Base-by-base conservation (phyloP, 441 rosid genomes). In the Jatropha podagrica region DNA sequence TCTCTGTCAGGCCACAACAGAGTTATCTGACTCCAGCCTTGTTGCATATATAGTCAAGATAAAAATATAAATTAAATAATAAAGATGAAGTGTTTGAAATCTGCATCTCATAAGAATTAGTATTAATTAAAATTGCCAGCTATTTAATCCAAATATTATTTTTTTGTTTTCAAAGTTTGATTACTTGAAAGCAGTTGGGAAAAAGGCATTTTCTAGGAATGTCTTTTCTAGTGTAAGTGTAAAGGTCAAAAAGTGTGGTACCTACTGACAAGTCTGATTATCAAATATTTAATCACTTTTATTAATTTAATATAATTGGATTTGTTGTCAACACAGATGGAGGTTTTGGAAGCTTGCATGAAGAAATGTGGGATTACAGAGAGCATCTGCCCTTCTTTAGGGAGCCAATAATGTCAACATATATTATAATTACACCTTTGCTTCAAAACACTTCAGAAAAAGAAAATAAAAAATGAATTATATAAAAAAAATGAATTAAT, bases 241-340 rank as follows among this genome's bases (percentile, higher is more conserved):
- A 78, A 81, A 67, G 80, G 90, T 85, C 87, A 79, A 84, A 74
- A 75, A 80, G 79, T 64, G 75, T 78, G 83, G 82, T 79, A 82
- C 79, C 85, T 49, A 79, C 87, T 80, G 82, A 78, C 83, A 79
- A 46, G 0, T 46, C 73, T 76, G 59, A 70, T 73, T 42, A 2
- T 23, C 20, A 55, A 12, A 8, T 55, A 55, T 40, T 23, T 38
- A 14, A 13, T 49, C 4, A 38, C 13, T 5, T 62, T 18, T 2
- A 9, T 17, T 0, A 3, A 14, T 17, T 42, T 46, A 12, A 7
- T 55, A 3, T 11, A 26, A 1, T 15, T 18, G 4, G 59, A 77
- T 72, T 65, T 58, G 62, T 42, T 62, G 37, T 40, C 32, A 37
- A 37, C 27, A 41, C 62, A 17, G 20, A 26, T 15, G 5, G 11